These are phyloP conservation scores for Stenogyne calaminthoides DNA, from an alignment of 305 asterid genomes.

Conservation along the genomic window DNA sequence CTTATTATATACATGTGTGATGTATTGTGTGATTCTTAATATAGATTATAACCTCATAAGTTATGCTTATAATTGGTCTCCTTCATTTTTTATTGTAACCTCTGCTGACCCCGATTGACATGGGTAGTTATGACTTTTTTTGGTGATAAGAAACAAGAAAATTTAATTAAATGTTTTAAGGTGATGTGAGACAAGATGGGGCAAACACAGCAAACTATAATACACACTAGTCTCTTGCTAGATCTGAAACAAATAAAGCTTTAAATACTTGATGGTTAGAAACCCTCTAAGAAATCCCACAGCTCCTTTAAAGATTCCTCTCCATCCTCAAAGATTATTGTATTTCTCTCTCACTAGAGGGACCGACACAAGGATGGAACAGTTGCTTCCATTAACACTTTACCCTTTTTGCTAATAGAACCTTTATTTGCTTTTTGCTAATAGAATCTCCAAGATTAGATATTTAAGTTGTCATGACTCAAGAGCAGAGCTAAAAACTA, in stretches of 20 bases:
- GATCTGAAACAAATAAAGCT: neutral
- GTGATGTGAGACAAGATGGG: neutral
- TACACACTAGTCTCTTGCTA: too few species aligned
- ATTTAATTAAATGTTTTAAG: neutral
- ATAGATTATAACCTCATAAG: neutral
- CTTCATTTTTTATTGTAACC: neutral
- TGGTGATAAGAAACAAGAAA: too few species aligned
- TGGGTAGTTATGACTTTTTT: too few species aligned
- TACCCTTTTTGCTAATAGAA: neutral
- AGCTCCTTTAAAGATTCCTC: neutral
- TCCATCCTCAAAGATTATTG: neutral
- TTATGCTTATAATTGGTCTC: neutral
- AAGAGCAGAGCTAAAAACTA: neutral
- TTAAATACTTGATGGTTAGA: neutral
- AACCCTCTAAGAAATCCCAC: neutral
- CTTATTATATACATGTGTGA: neutral
- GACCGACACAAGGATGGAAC: neutral
- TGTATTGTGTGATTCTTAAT: neutral
- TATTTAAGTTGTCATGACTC: neutral
- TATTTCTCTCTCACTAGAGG: neutral
- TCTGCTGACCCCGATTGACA: neutral
- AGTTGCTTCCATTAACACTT: neutral
- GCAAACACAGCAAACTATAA: too few species aligned
- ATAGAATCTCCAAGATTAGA: neutral
- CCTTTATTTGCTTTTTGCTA: neutral